Evolutionary conservation across 2,329 filamentous ascomycete genomes (phyloP).

Genomic region (Bipolaris sorokiniana): DNA sequence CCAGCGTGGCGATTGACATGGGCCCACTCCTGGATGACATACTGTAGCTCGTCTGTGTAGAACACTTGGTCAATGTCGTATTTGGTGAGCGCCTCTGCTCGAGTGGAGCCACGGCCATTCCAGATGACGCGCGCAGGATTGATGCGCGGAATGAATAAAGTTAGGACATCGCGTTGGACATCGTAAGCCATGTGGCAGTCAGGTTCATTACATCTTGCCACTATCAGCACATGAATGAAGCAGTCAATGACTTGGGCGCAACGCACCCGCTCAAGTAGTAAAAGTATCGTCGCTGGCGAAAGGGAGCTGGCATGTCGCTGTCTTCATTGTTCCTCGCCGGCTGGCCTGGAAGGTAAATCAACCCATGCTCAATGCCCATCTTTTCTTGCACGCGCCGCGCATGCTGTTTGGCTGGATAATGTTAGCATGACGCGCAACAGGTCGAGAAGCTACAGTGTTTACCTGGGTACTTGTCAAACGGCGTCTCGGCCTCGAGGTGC

Average conservation of each 20-base stretch:
- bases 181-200: slow-evolving; percentile 65
- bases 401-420: slow-evolving; percentile 48
- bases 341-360: slow-evolving; percentile 64
- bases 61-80: slow-evolving; percentile 75
- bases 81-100: slow-evolving; percentile 65
- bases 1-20: slow-evolving; percentile 27
- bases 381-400: slow-evolving; percentile 47
- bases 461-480: slow-evolving; percentile 51
- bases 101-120: slow-evolving; percentile 66
- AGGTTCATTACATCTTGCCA: slow-evolving; percentile 53
- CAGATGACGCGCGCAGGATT: slow-evolving; percentile 67
- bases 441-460: slow-evolving; percentile 3
- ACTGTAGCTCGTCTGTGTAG: slow-evolving; percentile 52
- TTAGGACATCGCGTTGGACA: slow-evolving; percentile 65
- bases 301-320: slow-evolving; percentile 63
- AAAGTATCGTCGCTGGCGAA: slow-evolving; percentile 67
- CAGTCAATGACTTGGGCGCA: neutral
- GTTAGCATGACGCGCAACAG: slow-evolving; percentile 8
- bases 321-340: slow-evolving; percentile 60
- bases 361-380: slow-evolving; percentile 47
- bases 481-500: slow-evolving; percentile 41
- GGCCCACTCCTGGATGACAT: slow-evolving; percentile 42
- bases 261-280: slow-evolving; percentile 63
- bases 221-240: slow-evolving; percentile 17
- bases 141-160: slow-evolving; percentile 75